Evolutionary conservation across 2,329 filamentous ascomycete genomes (phyloP).

Genomic region (Aspergillus pseudonomiae): DNA sequence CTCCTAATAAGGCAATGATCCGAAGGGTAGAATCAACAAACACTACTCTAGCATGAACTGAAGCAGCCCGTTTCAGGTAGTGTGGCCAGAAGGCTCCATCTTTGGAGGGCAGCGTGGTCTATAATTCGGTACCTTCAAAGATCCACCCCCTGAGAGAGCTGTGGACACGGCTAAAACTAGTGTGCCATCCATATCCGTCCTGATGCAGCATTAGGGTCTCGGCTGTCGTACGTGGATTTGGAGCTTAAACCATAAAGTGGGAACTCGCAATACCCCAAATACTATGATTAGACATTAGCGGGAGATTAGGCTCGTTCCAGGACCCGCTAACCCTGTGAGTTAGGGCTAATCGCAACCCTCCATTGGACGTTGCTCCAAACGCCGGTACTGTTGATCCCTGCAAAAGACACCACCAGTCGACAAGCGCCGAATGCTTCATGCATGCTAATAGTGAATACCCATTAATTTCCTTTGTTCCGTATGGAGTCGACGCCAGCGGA

Average conservation of each 20-base stretch:
- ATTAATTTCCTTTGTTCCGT: no score
- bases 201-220: background rate
- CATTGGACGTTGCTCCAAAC: slow-evolving; percentile 2
- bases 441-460: no score
- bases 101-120: background rate
- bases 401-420: background rate
- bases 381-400: slow-evolving; percentile 2
- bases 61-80: background rate
- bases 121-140: background rate
- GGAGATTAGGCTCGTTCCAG: background rate
- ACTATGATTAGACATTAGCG: slow-evolving; percentile 1
- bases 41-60: background rate
- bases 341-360: background rate
- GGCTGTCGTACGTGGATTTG: background rate
- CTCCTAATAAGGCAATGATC: background rate
- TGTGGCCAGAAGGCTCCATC: background rate
- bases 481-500: background rate
- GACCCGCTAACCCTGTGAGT: background rate
- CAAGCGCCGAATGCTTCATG: background rate
- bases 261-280: background rate
- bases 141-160: background rate
- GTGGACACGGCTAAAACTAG: background rate
- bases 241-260: background rate
- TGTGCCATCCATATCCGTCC: background rate
- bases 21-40: background rate